phyloP scores from a whole-genome alignment of 352 stramenopile species.

The Phytophthora nicotianae region DNA sequence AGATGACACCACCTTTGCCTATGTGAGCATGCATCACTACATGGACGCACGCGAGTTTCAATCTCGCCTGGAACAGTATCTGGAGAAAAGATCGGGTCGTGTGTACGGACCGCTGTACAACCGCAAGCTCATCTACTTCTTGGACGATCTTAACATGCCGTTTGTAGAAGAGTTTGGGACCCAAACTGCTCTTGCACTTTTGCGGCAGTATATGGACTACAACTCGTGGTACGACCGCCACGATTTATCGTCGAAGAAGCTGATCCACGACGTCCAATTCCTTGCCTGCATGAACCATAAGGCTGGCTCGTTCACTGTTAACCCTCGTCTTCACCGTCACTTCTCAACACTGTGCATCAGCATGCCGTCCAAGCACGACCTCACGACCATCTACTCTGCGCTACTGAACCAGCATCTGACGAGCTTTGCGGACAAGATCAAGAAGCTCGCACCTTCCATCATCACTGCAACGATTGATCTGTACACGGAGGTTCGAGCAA shows the following conservation, averaged over 20 bases:
- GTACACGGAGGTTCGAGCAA: conserved; percentile 67
- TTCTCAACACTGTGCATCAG: conserved; percentile 84
- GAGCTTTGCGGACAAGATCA: conserved; percentile 83
- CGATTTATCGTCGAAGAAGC: conserved; percentile 87
- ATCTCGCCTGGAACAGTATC: conserved; percentile 69
- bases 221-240: conserved; percentile 90
- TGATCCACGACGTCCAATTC: conserved; percentile 90
- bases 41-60: conserved; percentile 87
- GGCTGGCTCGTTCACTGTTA: conserved; percentile 86
- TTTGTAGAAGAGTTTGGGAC: conserved; percentile 88
- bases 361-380: conserved; percentile 69
- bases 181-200: conserved; percentile 87
- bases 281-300: conserved; percentile 93
- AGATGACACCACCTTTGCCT: conserved; percentile 57
- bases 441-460: conserved; percentile 63
- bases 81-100: conserved; percentile 89
- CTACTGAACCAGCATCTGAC: conserved; percentile 69
- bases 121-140: conserved; percentile 86
- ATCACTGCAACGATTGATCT: conserved; percentile 86
- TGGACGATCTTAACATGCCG: conserved; percentile 93
- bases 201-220: conserved; percentile 94
- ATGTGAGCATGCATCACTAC: conserved; percentile 88
- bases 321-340: conserved; percentile 87
- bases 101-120: conserved; percentile 86
- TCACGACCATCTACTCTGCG: conserved; percentile 72